Conservation (phyloP, 495 filamentous ascomycete genomes). For the Trichoderma parareesei region DNA sequence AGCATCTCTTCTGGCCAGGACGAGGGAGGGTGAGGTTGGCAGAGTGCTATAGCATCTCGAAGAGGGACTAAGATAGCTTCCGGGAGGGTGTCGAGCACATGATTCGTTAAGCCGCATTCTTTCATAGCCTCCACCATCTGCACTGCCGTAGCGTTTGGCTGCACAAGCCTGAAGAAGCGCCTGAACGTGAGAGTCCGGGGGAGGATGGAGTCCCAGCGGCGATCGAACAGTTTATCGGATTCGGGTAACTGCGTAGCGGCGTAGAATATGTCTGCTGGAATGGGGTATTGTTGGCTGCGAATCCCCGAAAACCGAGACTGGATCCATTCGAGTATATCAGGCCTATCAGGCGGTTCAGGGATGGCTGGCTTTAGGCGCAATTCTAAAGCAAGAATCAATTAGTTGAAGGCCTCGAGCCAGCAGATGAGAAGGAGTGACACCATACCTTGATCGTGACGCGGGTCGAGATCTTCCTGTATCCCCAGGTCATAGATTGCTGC, state of each 20-base stretch:
- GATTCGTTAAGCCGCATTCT: slow-evolving; percentile 45
- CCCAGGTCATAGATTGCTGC: slow-evolving; percentile 64
- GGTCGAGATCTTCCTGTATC: slow-evolving; percentile 37
- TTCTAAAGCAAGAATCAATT: slow-evolving; percentile 4
- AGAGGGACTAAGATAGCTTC: slow-evolving; percentile 71
- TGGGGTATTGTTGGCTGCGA: slow-evolving; percentile 44
- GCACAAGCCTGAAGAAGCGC: slow-evolving; percentile 41
- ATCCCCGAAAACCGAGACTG: slow-evolving; percentile 52
- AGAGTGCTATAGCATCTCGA: slow-evolving; percentile 73
- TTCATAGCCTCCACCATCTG: slow-evolving; percentile 55
- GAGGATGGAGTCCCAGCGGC: slow-evolving; percentile 23
- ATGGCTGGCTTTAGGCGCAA: slow-evolving; percentile 16
- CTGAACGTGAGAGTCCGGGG: slow-evolving; percentile 61
- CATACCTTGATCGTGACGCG: slow-evolving; percentile 22
- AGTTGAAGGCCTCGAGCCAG: neutral
- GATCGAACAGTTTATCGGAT: slow-evolving; percentile 12
- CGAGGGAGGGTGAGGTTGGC: slow-evolving; percentile 70
- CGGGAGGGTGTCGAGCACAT: slow-evolving; percentile 70
- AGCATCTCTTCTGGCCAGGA: slow-evolving; percentile 65
- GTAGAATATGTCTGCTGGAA: slow-evolving; percentile 45
- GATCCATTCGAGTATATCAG: slow-evolving; percentile 58
- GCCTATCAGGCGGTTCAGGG: slow-evolving; percentile 55
- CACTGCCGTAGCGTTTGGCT: slow-evolving; percentile 28
- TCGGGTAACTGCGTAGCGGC: slow-evolving; percentile 10
- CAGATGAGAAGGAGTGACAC: neutral